Conservation (phyloP, 108 stramenopile species). For the Asterionellopsis glacialis region DNA sequence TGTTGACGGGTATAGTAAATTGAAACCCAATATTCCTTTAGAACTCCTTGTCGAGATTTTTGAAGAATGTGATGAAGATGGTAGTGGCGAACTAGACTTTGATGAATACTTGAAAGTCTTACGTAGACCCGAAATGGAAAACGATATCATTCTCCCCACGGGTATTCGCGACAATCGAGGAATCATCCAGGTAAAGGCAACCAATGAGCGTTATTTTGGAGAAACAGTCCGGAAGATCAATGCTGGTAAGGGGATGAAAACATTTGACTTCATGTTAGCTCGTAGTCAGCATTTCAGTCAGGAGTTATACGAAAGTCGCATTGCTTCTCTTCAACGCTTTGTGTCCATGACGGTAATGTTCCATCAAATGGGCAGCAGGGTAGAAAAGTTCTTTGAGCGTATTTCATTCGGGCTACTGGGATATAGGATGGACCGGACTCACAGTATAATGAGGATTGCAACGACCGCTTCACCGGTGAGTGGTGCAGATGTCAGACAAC, state of each 20-base stretch:
- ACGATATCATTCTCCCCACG: constrained; percentile 30
- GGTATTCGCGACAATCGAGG: constrained; percentile 52
- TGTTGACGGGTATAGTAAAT: constrained; percentile 15
- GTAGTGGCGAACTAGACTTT: constrained; percentile 35
- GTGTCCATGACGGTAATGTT: constrained; percentile 81
- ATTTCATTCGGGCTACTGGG: constrained; percentile 55
- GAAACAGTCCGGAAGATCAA: constrained; percentile 46
- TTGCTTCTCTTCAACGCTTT: constrained; percentile 75
- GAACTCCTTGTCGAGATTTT: constrained; percentile 32
- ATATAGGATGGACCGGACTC: constrained; percentile 65
- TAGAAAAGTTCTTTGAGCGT: constrained; percentile 48
- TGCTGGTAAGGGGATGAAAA: constrained; percentile 24
- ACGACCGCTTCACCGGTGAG: constrained; percentile 69
- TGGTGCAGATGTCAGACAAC: constrained; percentile 61
- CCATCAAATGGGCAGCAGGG: constrained; percentile 71
- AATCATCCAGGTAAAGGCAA: constrained; percentile 45
- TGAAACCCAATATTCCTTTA: constrained; percentile 24
- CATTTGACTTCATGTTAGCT: constrained; percentile 39
- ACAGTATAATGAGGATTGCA: constrained; percentile 61
- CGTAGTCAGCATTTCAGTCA: constrained; percentile 42
- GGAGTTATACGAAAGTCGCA: constrained; percentile 72
- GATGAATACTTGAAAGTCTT: constrained; percentile 34
- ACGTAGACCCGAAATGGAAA: constrained; percentile 17
- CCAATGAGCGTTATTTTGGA: constrained; percentile 62
- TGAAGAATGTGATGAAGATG: constrained; percentile 32